A percentile compares a stretch with the other conserved stretches of the same genome.
These are phyloP conservation scores for Kalanchoe fedtschenkoi DNA, from an alignment of 164 flowering plant species.

Conservation along the genomic window DNA sequence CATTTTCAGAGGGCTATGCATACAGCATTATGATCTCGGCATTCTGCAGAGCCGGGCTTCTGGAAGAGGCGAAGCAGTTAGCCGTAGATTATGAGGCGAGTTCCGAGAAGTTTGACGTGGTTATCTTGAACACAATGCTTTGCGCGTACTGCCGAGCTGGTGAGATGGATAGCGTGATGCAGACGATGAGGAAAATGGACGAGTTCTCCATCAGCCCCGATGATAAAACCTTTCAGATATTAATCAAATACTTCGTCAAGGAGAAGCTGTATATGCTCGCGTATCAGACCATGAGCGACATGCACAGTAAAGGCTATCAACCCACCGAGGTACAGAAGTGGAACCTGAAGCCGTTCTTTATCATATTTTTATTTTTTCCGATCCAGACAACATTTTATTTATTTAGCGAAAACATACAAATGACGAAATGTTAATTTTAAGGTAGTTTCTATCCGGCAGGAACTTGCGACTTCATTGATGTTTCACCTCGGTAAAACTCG, in stretches of 20 bases:
- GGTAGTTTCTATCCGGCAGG: constrained; percentile 31
- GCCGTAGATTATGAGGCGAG: constrained; percentile 57
- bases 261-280: constrained; percentile 73
- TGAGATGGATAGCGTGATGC: constrained; percentile 84
- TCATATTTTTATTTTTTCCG: neutral
- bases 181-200: constrained; percentile 71
- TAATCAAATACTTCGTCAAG: constrained; percentile 66
- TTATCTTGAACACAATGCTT: constrained; percentile 66
- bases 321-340: constrained; percentile 53
- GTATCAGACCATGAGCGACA: constrained; percentile 58
- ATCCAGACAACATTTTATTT: neutral
- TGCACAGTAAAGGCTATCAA: constrained; percentile 71
- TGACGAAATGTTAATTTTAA: neutral
- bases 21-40: constrained; percentile 89
- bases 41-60: constrained; percentile 48
- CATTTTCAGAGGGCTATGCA: constrained; percentile 63
- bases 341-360: neutral
- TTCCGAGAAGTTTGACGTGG: constrained; percentile 68
- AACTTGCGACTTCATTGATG: constrained; percentile 53
- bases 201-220: constrained; percentile 71
- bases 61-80: constrained; percentile 71
- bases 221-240: constrained; percentile 55
- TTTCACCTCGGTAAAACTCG: constrained; percentile 53
- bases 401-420: neutral
- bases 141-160: constrained; percentile 81